Evolutionary conservation across 75 land plant species (phyloP), one percentile per base, ranked within the genome.

Genomic region (Isoetes taiwanensis): DNA sequence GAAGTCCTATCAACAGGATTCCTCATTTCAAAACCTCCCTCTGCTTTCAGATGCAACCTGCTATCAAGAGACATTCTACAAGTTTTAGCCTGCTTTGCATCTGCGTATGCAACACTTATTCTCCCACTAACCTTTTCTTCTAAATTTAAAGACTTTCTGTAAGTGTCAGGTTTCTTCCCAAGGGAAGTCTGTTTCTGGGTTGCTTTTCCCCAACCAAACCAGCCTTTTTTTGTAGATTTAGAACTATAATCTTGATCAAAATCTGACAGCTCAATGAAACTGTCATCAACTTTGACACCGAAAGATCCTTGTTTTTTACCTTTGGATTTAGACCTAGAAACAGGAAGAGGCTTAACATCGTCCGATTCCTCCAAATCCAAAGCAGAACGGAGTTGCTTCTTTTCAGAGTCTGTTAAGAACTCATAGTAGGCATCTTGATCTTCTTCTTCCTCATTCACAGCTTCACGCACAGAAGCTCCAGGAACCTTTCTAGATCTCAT

Each of bases 71-170:
- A n/a, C n/a, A n/a, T n/a, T n/a, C n/a, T n/a, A n/a, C n/a, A n/a
- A n/a, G n/a, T n/a, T n/a, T n/a, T n/a, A n/a, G n/a, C n/a, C n/a
- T n/a, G n/a, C n/a, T n/a, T n/a, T n/a, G n/a, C n/a, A n/a, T n/a
- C n/a, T n/a, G n/a, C n/a, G n/a, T n/a, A n/a, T n/a, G n/a, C n/a
- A n/a, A n/a, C n/a, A n/a, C n/a, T n/a, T n/a, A n/a, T n/a, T n/a
- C n/a, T n/a, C n/a, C n/a, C 76, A 50, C 77, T 76, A 2, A 76
- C 79, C 71, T 78, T 84, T 32, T 75, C 81, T 6, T 80, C 68
- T 32, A 61, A 40, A n/a, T 20, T 35, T 1, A 66, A 5, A 62
- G 67, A 62, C 4, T 29, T 59, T 48, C 67, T 61, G 19, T 63
- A 62, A 12, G 67, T 35, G 20, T 11, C 64, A 1, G 30, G 43